A percentile compares a stretch with the other conserved stretches of the same genome.
phyloP scores from a whole-genome alignment of 164 flowering plant genomes.

The Kalanchoe fedtschenkoi region DNA sequence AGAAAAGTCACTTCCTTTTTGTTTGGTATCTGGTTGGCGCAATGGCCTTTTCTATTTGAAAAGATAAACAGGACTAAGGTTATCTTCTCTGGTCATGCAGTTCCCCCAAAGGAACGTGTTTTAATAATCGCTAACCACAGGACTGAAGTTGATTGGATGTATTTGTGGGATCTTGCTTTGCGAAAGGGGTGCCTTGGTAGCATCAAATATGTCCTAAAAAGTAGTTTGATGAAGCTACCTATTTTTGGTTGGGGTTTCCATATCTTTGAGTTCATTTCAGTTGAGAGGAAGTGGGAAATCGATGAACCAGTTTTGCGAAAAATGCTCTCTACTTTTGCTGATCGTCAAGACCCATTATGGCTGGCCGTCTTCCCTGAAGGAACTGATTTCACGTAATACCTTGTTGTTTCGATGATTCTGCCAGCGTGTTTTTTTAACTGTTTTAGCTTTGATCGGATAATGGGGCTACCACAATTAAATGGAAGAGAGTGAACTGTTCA shows the following conservation, averaged over 20 bases:
- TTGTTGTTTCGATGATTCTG: not conserved
- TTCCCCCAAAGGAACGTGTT: constrained; percentile 63
- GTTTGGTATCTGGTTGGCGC: constrained; percentile 72
- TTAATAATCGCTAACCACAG: constrained; percentile 83
- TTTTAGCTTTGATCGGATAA: not conserved
- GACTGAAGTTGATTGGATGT: constrained; percentile 99
- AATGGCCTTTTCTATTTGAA: constrained; percentile 95
- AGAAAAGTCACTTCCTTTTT: constrained; percentile 49
- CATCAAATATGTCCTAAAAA: constrained; percentile 85
- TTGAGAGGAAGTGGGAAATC: constrained; percentile 84
- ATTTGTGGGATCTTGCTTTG: constrained; percentile 88
- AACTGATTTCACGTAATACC: constrained; percentile 83
- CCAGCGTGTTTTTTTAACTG: not conserved
- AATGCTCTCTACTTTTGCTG: constrained; percentile 62
- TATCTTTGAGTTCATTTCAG: constrained; percentile 78
- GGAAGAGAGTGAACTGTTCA: not conserved
- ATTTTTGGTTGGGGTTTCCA: constrained; percentile 93
- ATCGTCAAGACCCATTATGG: constrained; percentile 76
- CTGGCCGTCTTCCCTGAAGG: constrained; percentile 97
- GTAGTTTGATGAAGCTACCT: constrained; percentile 86
- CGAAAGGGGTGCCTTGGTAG: constrained; percentile 66
- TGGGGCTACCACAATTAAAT: not conserved
- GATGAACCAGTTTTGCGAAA: constrained; percentile 56
- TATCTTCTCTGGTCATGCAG: constrained; percentile 65
- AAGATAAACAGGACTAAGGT: constrained; percentile 84